Evolutionary conservation across 2,329 filamentous ascomycete genomes (phyloP).

Genomic region (Colletotrichum sp.): DNA sequence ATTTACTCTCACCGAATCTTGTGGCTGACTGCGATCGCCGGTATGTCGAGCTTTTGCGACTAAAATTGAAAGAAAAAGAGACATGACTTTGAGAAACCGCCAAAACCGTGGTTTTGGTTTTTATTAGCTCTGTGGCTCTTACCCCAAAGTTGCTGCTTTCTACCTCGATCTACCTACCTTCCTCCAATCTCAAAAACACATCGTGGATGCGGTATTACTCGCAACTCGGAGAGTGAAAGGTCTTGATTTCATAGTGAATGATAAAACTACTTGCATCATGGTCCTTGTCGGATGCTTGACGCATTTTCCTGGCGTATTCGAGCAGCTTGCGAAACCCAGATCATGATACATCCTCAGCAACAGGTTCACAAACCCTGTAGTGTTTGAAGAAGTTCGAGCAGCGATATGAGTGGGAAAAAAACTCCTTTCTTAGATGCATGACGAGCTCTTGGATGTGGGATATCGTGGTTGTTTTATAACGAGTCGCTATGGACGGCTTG

Average conservation of each 20-base stretch:
- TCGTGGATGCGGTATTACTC: background rate
- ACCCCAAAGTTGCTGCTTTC: background rate
- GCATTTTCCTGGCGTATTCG: background rate
- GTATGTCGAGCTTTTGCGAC: background rate
- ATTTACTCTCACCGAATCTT: background rate
- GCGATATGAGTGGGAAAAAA: background rate
- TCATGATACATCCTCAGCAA: background rate
- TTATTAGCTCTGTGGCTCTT: background rate
- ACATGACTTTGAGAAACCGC: rapidly evolving
- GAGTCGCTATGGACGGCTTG: background rate
- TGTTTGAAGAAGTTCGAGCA: background rate
- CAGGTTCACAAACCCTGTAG: rapidly evolving
- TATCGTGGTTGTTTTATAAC: background rate
- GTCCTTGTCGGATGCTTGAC: background rate
- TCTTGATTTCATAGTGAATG: background rate
- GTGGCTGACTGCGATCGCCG: background rate
- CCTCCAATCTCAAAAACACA: background rate
- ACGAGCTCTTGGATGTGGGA: background rate
- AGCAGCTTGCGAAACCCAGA: background rate
- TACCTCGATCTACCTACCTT: background rate
- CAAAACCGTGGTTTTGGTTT: background rate
- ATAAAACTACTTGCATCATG: background rate
- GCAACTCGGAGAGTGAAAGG: background rate
- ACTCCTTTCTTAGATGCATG: background rate
- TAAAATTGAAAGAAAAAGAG: background rate